Evolutionary conservation across 164 flowering plant genomes (phyloP).

Genomic region (Stephania japonica): DNA sequence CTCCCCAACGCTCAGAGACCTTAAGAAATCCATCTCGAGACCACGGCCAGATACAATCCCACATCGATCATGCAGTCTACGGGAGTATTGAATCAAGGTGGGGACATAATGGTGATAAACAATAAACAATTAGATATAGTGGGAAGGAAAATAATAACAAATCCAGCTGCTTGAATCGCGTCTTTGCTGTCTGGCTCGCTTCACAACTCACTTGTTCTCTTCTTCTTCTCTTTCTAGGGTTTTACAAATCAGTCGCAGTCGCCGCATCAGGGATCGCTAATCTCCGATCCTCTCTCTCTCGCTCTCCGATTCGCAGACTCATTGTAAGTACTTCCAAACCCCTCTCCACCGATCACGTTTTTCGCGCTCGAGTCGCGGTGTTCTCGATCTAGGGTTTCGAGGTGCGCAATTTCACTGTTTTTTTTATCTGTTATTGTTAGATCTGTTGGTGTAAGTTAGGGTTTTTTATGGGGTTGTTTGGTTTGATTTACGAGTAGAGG

Average conservation of each 20-base stretch:
- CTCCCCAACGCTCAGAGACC: background rate
- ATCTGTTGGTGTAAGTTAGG: background rate
- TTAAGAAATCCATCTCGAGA: too few species aligned
- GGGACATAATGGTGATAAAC: background rate
- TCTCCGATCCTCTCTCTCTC: background rate
- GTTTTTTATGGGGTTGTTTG: background rate
- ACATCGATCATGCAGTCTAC: too few species aligned
- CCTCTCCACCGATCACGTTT: background rate
- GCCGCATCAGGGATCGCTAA: background rate
- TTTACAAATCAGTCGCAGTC: constrained; percentile 4
- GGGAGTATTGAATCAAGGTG: background rate
- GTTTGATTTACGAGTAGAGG: background rate
- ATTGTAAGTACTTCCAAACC: constrained; percentile 4
- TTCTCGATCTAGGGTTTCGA: background rate
- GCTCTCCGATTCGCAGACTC: background rate
- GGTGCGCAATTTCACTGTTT: background rate
- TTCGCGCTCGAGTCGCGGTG: background rate
- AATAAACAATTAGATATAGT: background rate
- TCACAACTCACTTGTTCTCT: background rate
- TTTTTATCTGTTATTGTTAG: background rate
- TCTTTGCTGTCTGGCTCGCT: background rate
- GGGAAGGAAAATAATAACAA: constrained; percentile 11
- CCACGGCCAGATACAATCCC: too few species aligned
- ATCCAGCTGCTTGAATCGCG: constrained; percentile 6
- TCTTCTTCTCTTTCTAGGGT: constrained; percentile 11